Base-by-base conservation (phyloP, 345 rosid species). In the Clarkia xantiana region DNA sequence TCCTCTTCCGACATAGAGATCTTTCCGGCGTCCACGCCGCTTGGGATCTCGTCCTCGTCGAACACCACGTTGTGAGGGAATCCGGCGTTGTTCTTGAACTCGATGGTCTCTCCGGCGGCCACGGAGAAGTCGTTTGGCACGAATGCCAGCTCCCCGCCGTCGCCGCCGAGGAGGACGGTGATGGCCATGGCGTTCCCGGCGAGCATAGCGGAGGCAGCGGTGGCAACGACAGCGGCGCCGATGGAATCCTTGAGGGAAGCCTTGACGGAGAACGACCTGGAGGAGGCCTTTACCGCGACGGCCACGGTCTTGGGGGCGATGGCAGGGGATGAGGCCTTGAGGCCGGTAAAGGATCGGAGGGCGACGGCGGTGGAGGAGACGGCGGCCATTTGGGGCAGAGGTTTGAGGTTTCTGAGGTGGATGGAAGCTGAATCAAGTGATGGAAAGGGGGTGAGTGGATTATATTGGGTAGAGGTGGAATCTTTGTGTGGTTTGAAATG, bases 1-100 rank as follows among this genome's bases (percentile, higher is more conserved):
- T 71, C 95, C 54, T 68, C 70, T 6, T 81, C 91, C 1, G 62
- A 3, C 97, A 85, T 90, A 40, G 95, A 90, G 69, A 90, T 90
- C 73, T 79, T 80, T 8, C 66, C 10, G 1, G 14, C 84, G 39
- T 90, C 95, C 12, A 90, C 94, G 13, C 97, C 97, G 49, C 82
- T 39, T 2, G 97, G 97, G 14, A 90, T 42, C 62, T 65, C 94
- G 46, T 90, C 97, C 59, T 85, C 97, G 16, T 80, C 86, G 63
- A 90, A 90, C 47, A 90, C 57, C 2, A 90, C 71, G 58, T 90
- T 90, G 75, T 90, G 97, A 1, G 95, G 97, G 79, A 65, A 90
- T 9, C 85, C 97, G 10, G 95, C 86, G 52, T 81, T 77, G 82
- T 90, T 90, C 76, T 74, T 85, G 82, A 90, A 90, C 52, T 77